Base-by-base conservation (phyloP, 768 basidiomycete genomes). In the Daedalea quercina region DNA sequence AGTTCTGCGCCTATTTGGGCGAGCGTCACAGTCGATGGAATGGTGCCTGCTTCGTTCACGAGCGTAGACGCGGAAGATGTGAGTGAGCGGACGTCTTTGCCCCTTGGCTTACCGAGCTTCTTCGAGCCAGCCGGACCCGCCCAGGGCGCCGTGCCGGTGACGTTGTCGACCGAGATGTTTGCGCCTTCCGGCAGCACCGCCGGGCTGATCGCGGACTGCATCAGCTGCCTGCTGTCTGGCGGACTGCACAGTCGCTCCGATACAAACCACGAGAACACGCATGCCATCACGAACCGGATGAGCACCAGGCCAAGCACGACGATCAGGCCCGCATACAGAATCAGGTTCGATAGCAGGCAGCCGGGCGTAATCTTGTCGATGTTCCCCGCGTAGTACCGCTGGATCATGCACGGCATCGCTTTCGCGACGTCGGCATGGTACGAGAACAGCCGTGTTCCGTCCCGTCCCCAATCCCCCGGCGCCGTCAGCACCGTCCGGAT, bases 321-420 rank as follows among this genome's bases (percentile, higher is more conserved):
- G 67, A 92, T 80, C 53, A 99, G 79, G 52, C 92, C 90, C 24
- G 84, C 72, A 66, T 96, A 99, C 48, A 98, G 84, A 67, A 98
- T 82, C 24, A 98, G 75, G 44, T 82, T 78, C 28, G 93, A 87
- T 35, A 93, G 82, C 69, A 97, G 94, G 70, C 96, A 99, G 8
- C 95, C 95, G 6, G 96, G 92, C 0, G 94, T 86, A 64, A 96
- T 76, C 71, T 97, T 96, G 75, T 97, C 96, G 57, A 99, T 97
- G 65, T 89, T 87, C 20, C 96, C 96, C 0, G 94, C 94, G 47
- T 81, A 81, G 68, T 96, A 99, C 12, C 96, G 83, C 61, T 90
- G 73, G 49, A 77, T 76, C 49, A 99, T 76, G 68, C 96, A 99
- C 9, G 82, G 78, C 2, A 96, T 76, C 22, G 89, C 83, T 9